Evolutionary conservation across 129 eudicot genomes (phyloP).

Genomic region (Escallonia rubra): DNA sequence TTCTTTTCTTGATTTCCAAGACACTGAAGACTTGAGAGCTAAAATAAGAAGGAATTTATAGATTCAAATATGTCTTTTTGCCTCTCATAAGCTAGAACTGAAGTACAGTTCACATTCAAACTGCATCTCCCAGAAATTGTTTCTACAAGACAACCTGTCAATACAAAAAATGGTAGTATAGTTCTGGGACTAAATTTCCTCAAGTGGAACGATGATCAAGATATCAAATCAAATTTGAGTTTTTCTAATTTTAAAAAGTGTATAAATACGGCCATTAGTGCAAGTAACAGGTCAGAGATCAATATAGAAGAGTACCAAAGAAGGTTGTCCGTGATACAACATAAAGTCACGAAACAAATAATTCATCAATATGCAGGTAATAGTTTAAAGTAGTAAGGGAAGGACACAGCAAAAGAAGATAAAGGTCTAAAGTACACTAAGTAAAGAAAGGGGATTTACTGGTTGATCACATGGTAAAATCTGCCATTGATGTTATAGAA

Average conservation of each 20-base stretch:
- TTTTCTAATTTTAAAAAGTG: neutral
- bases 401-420: constrained; percentile 7
- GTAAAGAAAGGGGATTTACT: neutral
- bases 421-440: constrained; percentile 9
- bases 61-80: neutral
- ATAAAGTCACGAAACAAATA: neutral
- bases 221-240: neutral
- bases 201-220: neutral
- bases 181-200: neutral
- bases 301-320: neutral
- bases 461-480: neutral
- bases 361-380: neutral
- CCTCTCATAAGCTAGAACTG: neutral
- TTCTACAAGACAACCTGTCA: neutral
- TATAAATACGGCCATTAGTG: neutral
- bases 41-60: neutral
- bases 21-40: neutral
- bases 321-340: neutral
- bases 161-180: neutral
- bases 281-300: neutral
- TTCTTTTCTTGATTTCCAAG: constrained; percentile 18
- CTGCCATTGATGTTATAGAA: neutral
- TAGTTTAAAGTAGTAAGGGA: neutral
- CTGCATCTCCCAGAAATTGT: neutral
- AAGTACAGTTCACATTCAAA: neutral